phyloP scores from a whole-genome alignment of 768 basidiomycete species.

The Chalciporus pseudorubinellus region DNA sequence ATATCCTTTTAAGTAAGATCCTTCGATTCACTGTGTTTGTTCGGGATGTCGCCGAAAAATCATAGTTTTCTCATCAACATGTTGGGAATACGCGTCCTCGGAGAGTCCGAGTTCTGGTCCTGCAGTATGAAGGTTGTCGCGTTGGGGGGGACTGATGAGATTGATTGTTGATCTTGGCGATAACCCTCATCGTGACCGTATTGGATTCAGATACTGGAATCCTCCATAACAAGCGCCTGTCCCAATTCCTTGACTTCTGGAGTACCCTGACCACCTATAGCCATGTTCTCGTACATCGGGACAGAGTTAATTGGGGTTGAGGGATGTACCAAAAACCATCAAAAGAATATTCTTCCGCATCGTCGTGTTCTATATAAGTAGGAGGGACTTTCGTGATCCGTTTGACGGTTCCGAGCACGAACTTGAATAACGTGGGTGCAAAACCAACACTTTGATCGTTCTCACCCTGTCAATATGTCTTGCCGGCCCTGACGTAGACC shows the following conservation, averaged over 20 bases:
- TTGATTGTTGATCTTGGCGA: constrained; percentile 54
- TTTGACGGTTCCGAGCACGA: constrained; percentile 39
- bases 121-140: constrained; percentile 43
- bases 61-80: no score
- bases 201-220: constrained; percentile 50
- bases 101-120: no score
- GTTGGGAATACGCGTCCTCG: no score
- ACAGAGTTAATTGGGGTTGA: constrained; percentile 41
- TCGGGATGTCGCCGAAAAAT: no score
- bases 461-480: constrained; percentile 2
- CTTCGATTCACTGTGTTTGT: no score
- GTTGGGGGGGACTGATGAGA: constrained; percentile 39
- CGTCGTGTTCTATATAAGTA: constrained; percentile 28
- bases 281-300: constrained; percentile 36
- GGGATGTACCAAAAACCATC: constrained; percentile 40
- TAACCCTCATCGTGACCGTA: constrained; percentile 41
- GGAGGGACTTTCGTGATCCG: constrained; percentile 40
- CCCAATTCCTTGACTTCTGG: constrained; percentile 33
- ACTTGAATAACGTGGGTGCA: constrained; percentile 36
- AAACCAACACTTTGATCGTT: constrained; percentile 13
- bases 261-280: constrained; percentile 30
- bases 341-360: constrained; percentile 40
- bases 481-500: constrained; percentile 13
- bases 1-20: constrained; percentile 51
- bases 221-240: constrained; percentile 25